A percentile compares a stretch with the other conserved stretches of the same genome.
These are phyloP conservation scores for Candida yuanshanica DNA, from an alignment of 805 yeast genomes.

Conservation along the genomic window DNA sequence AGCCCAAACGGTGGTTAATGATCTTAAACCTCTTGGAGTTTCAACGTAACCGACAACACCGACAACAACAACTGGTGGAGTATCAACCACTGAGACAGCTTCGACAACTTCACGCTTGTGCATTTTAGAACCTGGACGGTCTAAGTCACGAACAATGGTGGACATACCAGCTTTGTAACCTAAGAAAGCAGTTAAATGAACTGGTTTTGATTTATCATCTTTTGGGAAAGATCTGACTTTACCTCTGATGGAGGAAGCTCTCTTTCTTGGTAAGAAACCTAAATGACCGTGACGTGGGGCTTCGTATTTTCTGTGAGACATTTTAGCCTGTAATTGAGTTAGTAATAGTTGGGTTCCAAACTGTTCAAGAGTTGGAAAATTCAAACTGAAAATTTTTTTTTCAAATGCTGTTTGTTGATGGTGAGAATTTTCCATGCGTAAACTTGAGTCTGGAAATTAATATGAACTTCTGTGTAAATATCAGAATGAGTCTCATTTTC, in stretches of 20 bases:
- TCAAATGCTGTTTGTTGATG: neutral
- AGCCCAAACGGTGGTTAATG: conserved; percentile 99
- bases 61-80: conserved; percentile 98
- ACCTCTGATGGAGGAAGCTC: conserved; percentile 98
- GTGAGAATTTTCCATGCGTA: neutral
- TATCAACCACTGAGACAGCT: conserved; percentile 98
- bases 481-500: neutral
- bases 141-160: conserved; percentile 99
- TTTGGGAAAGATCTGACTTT: conserved; percentile 99
- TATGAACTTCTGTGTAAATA: neutral
- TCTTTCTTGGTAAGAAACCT: conserved; percentile 99
- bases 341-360: conserved; percentile 18
- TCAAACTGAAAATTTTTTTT: conserved; percentile 14
- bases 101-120: conserved; percentile 99
- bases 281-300: conserved; percentile 99
- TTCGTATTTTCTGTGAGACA: conserved; percentile 99
- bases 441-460: neutral
- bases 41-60: conserved; percentile 99
- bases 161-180: conserved; percentile 99
- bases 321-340: conserved; percentile 28
- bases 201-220: conserved; percentile 97
- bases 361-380: conserved; percentile 10
- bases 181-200: conserved; percentile 97
- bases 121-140: conserved; percentile 99
- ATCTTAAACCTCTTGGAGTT: conserved; percentile 99